Percentiles rank a stretch among this genome's conserved stretches.
These are phyloP conservation scores for Neonectria sp. DNA, from an alignment of 2,329 filamentous ascomycete species.

Conservation along the genomic window DNA sequence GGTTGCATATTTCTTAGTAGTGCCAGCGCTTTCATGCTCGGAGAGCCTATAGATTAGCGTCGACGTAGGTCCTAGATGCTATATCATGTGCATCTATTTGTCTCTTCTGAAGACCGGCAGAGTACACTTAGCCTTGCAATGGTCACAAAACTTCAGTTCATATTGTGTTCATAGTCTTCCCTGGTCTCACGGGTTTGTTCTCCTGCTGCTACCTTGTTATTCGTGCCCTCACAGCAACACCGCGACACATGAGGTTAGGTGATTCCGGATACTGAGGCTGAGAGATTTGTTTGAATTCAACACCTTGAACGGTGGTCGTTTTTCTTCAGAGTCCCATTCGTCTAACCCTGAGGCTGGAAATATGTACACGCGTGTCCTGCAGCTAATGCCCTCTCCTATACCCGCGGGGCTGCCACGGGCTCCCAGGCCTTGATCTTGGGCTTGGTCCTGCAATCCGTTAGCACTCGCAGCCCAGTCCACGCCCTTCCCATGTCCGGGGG, in stretches of 20 bases:
- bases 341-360: constrained; percentile 40
- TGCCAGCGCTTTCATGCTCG: constrained; percentile 31
- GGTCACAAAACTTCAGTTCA: background rate
- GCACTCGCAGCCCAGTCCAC: constrained; percentile 26
- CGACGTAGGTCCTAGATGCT: constrained; percentile 40
- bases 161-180: background rate
- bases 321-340: constrained; percentile 30
- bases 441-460: constrained; percentile 60
- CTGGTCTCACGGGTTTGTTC: no score
- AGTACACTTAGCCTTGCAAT: background rate
- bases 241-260: background rate
- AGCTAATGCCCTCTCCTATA: constrained; percentile 43
- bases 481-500: background rate
- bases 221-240: background rate
- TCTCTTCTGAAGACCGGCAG: background rate
- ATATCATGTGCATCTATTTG: constrained; percentile 21
- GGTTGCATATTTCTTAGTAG: constrained; percentile 33
- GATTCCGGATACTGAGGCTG: background rate
- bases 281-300: constrained; percentile 30
- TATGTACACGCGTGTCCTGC: constrained; percentile 51
- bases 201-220: background rate
- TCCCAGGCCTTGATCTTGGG: constrained; percentile 70
- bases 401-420: constrained; percentile 57
- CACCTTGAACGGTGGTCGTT: constrained; percentile 24
- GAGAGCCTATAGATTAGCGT: constrained; percentile 44